Percentiles rank a stretch among this genome's conserved stretches.
Evolutionary conservation across 2,329 filamentous ascomycete genomes (phyloP).

Genomic region (Botrytis fragariae): DNA sequence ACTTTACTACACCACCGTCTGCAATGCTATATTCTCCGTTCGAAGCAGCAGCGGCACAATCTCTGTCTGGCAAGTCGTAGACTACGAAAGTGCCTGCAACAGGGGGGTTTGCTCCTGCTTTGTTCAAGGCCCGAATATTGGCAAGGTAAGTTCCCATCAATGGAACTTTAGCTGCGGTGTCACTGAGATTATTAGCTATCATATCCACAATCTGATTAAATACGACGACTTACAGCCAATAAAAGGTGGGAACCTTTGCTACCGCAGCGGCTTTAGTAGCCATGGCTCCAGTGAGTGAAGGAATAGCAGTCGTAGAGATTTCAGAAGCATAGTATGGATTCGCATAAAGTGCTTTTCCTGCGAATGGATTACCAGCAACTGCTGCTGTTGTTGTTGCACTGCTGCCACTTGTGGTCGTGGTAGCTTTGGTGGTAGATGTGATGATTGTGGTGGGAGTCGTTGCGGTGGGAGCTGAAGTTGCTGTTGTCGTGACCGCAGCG

Average conservation of each 20-base stretch:
- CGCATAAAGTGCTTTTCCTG: constrained; percentile 49
- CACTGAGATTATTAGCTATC: constrained; percentile 29
- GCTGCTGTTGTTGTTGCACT: constrained; percentile 32
- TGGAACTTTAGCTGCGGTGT: constrained; percentile 49
- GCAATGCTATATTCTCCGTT: constrained; percentile 60
- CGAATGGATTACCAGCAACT: constrained; percentile 52
- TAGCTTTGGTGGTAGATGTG: constrained; percentile 11
- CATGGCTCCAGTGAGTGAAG: constrained; percentile 56
- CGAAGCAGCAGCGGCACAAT: constrained; percentile 61
- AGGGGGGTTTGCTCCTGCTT: constrained; percentile 46
- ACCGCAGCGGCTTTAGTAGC: constrained; percentile 50
- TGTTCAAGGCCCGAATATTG: constrained; percentile 48
- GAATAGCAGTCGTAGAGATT: constrained; percentile 55
- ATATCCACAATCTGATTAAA: neutral
- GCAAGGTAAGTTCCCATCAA: constrained; percentile 47
- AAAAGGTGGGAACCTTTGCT: constrained; percentile 50
- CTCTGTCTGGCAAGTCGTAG: constrained; percentile 62
- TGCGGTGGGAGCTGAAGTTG: constrained; percentile 24
- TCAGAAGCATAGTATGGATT: constrained; percentile 54
- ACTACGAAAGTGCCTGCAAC: constrained; percentile 55
- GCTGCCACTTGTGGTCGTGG: constrained; percentile 18
- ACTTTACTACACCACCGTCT: constrained; percentile 47
- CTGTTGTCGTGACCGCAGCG: constrained; percentile 23
- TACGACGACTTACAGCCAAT: constrained; percentile 47
- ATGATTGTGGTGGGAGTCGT: constrained; percentile 21